Evolutionary conservation across 306 rosid genomes (phyloP), one percentile per base, ranked within the genome.

Genomic region (Begonia loranthoides): DNA sequence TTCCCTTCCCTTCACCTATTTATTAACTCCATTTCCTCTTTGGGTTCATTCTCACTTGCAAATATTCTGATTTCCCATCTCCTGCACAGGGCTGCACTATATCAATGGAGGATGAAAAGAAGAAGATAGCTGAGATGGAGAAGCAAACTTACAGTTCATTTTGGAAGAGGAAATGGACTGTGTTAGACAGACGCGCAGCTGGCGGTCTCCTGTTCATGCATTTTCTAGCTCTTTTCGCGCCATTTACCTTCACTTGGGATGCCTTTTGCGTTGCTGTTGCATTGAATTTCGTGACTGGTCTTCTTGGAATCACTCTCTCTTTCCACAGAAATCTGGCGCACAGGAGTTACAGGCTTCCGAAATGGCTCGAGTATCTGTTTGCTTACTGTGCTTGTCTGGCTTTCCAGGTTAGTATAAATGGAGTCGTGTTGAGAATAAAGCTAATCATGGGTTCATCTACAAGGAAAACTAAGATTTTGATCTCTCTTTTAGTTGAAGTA

Each of bases 261-360:
- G 80, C 86, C 13, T 60, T 84, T 44, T 76, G 71, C 70, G 77
- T 76, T 17, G 82, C 88, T 17, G 24, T 77, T 33, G 54, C 75
- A 1, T 71, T 84, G n/a, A 84, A 84, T 71, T 34, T 74, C 52
- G 76, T 76, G 38, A 81, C 86, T 3, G 93, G 88, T 14, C 71
- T 77, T 9, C 73, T 84, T 59, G 95, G 93, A 2, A 79, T 84
- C 36, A 84, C 93, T 7, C 73, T 81, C 3, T 88, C 95, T 46
- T 88, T 59, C 38, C 95, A 84, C 45, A 75, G 93, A 61, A 66
- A 84, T 65, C 96, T 88, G 17, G 77, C 96, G 39, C 95, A 84
- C 39, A 68, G 60, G 56, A 88, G 95, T 60, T 84, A 84, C 68
- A 81, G 75, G 81, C 77, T 88, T 55, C 95, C 93, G 16, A 87